Evolutionary conservation across 73 alveolate genomes (phyloP), one percentile per base, ranked within the genome.

Genomic region (Effrenium voratum): DNA sequence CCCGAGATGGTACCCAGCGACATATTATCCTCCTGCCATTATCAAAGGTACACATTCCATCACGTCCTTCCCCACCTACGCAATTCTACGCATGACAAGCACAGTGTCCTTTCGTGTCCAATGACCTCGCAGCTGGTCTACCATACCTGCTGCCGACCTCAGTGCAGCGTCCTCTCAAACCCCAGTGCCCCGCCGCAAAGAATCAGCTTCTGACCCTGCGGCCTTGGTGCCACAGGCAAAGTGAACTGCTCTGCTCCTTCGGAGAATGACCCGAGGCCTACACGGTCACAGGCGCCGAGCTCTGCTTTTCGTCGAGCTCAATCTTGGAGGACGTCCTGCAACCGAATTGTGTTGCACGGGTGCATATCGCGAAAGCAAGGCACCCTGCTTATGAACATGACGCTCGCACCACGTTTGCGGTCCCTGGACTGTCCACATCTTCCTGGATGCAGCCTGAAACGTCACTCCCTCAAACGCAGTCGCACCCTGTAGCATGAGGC

Each of bases 51-150:
- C 82, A 6, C 28, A 24, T 19, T 16, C 60, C 34, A 41, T 0
- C 59, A 55, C 60, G 41, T n/a, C 41, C 60, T 16, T 52, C 19
- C 63, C 63, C 6, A 40, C 60, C n/a, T n/a, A n/a, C n/a, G n/a
- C n/a, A n/a, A n/a, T n/a, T n/a, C n/a, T n/a, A n/a, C n/a, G n/a
- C n/a, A n/a, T n/a, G n/a, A n/a, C n/a, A n/a, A n/a, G n/a, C n/a
- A n/a, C 43, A 41, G 66, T 36, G 60, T 60, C 97, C 97, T 90
- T 90, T 32, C 97, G 97, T 60, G 80, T 90, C 97, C 97, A 90
- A 47, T 66, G 86, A 22, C 97, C 97, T 19, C 76, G 75, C 75
- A 90, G 47, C 75, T 43, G 41, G 5, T 45, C 50, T 87, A 90
- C 19, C 73, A 90, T 10, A 19, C 66, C 46, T 22, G 75, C 55